Evolutionary conservation across 495 filamentous ascomycete genomes (phyloP).

Genomic region (Neurospora sp.): DNA sequence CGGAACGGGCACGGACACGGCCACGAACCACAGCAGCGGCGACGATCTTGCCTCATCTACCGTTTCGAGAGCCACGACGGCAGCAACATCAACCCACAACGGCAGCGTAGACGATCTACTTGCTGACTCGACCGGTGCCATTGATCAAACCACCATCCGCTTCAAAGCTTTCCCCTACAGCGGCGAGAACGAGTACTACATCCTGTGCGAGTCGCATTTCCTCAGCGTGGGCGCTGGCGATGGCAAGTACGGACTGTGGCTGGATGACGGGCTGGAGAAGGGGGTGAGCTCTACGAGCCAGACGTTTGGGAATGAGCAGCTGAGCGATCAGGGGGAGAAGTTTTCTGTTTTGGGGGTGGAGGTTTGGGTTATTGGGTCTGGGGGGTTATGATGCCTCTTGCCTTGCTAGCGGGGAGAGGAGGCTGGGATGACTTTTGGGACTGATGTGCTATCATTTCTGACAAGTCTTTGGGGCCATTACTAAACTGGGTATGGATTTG

Average conservation of each 20-base stretch:
- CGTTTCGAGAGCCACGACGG: slow-evolving; percentile 2
- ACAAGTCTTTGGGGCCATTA: neutral
- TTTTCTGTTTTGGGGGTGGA: slow-evolving; percentile 90
- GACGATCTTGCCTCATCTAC: neutral
- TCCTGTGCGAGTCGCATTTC: slow-evolving; percentile 81
- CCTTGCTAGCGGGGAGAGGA: neutral
- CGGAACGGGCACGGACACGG: neutral
- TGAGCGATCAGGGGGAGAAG: slow-evolving; percentile 90
- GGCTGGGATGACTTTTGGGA: neutral
- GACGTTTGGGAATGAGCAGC: slow-evolving; percentile 90
- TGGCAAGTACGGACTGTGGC: slow-evolving; percentile 86
- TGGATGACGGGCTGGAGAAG: slow-evolving; percentile 78
- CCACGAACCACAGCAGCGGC: neutral
- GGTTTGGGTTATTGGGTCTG: slow-evolving; percentile 66
- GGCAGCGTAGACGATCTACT: neutral
- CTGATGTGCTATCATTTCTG: neutral
- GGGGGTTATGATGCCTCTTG: neutral
- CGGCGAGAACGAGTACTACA: slow-evolving; percentile 92
- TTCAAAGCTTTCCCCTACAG: slow-evolving; percentile 98
- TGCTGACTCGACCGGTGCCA: slow-evolving; percentile 1
- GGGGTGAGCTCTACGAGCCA: slow-evolving; percentile 72
- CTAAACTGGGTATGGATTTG: neutral
- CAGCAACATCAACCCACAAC: neutral
- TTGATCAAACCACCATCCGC: slow-evolving; percentile 47
- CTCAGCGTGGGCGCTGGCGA: slow-evolving; percentile 80